Percentiles rank a stretch among this genome's conserved stretches.
Evolutionary conservation across 2,329 filamentous ascomycete species (phyloP).

Genomic region (Mycosphaerella sp.): DNA sequence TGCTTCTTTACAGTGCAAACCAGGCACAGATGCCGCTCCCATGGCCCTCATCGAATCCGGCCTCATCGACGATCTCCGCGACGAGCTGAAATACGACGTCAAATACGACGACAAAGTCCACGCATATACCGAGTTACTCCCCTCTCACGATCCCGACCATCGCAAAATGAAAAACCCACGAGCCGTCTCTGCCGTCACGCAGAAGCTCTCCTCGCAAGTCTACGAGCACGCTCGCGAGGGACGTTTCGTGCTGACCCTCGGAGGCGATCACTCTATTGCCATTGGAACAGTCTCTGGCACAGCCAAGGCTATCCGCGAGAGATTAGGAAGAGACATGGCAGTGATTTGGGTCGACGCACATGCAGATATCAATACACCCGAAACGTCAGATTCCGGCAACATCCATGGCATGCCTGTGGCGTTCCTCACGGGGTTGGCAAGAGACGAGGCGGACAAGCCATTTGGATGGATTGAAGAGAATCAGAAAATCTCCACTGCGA

Average conservation of each 20-base stretch:
- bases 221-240: slow-evolving; percentile 80
- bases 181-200: slow-evolving; percentile 77
- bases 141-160: slow-evolving; percentile 66
- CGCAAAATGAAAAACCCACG: slow-evolving; percentile 92
- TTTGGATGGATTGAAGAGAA: slow-evolving; percentile 86
- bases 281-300: slow-evolving; percentile 88
- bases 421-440: slow-evolving; percentile 80
- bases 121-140: slow-evolving; percentile 69
- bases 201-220: slow-evolving; percentile 72
- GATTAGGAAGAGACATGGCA: slow-evolving; percentile 74
- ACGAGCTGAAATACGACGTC: slow-evolving; percentile 84
- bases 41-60: slow-evolving; percentile 83
- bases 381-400: slow-evolving; percentile 83
- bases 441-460: slow-evolving; percentile 60
- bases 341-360: slow-evolving; percentile 99
- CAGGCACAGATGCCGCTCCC: slow-evolving; percentile 85
- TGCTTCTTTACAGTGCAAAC: slow-evolving; percentile 61
- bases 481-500: slow-evolving; percentile 63
- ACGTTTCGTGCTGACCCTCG: slow-evolving; percentile 83
- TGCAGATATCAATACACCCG: slow-evolving; percentile 94
- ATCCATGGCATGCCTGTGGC: slow-evolving; percentile 97
- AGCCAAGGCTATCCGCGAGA: slow-evolving; percentile 77
- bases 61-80: slow-evolving; percentile 72
- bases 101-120: slow-evolving; percentile 78
- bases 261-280: slow-evolving; percentile 93